A percentile compares a stretch with the other conserved stretches of the same genome.
phyloP scores from a whole-genome alignment of 306 rosid genomes.

The Elaeagnus macrophylla region DNA sequence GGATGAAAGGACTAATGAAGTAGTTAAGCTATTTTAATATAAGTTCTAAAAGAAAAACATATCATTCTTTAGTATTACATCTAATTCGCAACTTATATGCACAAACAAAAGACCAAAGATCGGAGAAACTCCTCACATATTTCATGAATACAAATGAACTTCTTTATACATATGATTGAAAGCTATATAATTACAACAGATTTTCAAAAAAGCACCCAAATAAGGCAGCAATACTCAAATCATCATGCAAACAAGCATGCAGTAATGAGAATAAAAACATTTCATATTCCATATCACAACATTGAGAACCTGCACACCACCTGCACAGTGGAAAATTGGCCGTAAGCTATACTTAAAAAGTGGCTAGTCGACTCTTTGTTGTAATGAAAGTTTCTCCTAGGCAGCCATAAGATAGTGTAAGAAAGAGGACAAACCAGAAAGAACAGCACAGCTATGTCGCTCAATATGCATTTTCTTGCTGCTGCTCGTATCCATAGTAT shows the following conservation, averaged over 20 bases:
- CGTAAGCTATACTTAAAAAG: conserved; percentile 46
- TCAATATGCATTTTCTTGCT: conserved; percentile 21
- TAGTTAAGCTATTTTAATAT: too few species aligned
- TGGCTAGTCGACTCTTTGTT: conserved; percentile 16
- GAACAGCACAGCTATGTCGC: conserved; percentile 29
- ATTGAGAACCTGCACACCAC: conserved; percentile 83
- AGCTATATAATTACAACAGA: neutral
- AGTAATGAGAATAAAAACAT: conserved; percentile 18
- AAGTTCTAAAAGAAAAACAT: too few species aligned
- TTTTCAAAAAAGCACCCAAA: neutral
- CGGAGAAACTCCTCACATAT: too few species aligned
- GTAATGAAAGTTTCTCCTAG: conserved; percentile 19
- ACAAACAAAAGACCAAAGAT: too few species aligned
- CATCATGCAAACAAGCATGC: conserved; percentile 10
- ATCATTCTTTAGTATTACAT: too few species aligned
- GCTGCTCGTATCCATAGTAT: conserved; percentile 23
- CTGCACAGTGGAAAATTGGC: conserved; percentile 86
- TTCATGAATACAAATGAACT: too few species aligned
- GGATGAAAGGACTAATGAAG: too few species aligned
- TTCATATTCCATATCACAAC: conserved; percentile 49
- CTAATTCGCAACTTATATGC: too few species aligned
- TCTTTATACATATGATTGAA: too few species aligned
- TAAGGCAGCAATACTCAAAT: neutral
- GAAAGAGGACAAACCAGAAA: conserved; percentile 38
- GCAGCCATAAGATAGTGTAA: neutral